Evolutionary conservation across 257 asterid genomes (phyloP), one percentile per base, ranked within the genome.

Genomic region (Perilla frutescens): DNA sequence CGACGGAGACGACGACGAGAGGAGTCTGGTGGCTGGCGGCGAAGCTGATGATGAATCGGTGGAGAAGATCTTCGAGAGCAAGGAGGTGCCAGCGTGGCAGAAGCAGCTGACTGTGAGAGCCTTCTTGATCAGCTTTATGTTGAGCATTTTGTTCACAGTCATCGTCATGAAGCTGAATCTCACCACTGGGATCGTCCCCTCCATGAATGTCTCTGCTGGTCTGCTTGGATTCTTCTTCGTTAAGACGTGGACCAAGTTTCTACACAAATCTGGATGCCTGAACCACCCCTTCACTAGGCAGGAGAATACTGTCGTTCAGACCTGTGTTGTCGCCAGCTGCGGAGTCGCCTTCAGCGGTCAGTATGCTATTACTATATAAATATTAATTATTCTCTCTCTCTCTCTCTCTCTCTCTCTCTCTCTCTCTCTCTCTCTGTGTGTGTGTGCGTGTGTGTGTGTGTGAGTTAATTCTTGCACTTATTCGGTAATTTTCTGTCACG

Each of bases 301-400:
- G 71, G 98, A 91, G 78, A 92, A 92, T 37, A 90, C 97, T 0
- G 98, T 92, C 2, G 89, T 92, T 72, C 98, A 92, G 86, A 92
- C 98, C 0, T 91, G 96, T 26, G 98, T 93, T 7, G 98, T 93
- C 7, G 98, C 98, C 13, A 3, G 84, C 79, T 89, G 97, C 76
- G 98, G 98, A 84, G 86, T 93, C 13, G 98, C 98, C 72, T 91
- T 93, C 77, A 91, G 98, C 81, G 98, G 98, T 93, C 13, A 65
- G 75, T 26, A 43, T 4, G 1, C 26, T 20, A 7, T 12, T 8
- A 1, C 1, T 6, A 3, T 50, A 1, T 20, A 20, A 0, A 20
- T 20, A 20, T 20, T n/a, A n/a, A 20, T 20, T 20, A 20, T 20
- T 20, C 26, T 20, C 26, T 20, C 26, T 20, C 26, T 20, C 26